A percentile compares a stretch with the other conserved stretches of the same genome.
Conservation (phyloP, 129 eudicot genomes). For the Ambrosia trifida region DNA sequence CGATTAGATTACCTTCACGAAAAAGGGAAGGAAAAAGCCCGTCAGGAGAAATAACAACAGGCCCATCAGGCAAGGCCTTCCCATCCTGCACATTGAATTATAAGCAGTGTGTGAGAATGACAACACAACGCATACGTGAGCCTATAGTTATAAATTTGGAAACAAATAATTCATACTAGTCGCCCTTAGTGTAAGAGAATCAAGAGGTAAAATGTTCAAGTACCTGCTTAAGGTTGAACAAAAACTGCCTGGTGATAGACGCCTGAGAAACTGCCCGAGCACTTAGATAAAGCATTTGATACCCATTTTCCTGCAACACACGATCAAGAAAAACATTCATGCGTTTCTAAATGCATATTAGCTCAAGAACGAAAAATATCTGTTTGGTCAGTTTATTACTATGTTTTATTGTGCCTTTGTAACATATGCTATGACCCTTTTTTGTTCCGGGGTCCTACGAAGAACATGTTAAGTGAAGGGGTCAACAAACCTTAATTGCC, state of each 20-base stretch:
- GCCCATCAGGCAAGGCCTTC: constrained; percentile 93
- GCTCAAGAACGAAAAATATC: not conserved
- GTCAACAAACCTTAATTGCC: constrained; percentile 81
- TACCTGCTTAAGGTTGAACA: constrained; percentile 92
- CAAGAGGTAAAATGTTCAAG: not conserved
- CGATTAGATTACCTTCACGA: constrained; percentile 87
- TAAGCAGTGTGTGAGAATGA: constrained; percentile 12
- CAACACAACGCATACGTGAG: not conserved
- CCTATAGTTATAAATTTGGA: not conserved
- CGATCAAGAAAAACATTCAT: constrained; percentile 18
- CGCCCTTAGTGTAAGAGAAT: constrained; percentile 17
- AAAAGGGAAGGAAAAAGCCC: constrained; percentile 95
- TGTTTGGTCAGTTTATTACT: not conserved
- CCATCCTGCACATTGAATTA: constrained; percentile 65
- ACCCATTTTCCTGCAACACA: constrained; percentile 88
- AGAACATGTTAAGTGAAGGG: not conserved
- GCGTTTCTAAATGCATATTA: not conserved
- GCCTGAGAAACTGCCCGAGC: constrained; percentile 97
- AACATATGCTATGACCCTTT: not conserved
- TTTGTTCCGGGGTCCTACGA: not conserved
- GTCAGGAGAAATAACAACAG: constrained; percentile 94
- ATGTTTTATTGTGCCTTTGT: not conserved
- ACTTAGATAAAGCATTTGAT: constrained; percentile 88
- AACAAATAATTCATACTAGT: not conserved
- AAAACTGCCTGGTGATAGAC: constrained; percentile 74